Percentiles rank a stretch among this genome's conserved stretches.
These are phyloP conservation scores for Lycium ferocissimum DNA, from an alignment of 257 asterid genomes.

Conservation along the genomic window DNA sequence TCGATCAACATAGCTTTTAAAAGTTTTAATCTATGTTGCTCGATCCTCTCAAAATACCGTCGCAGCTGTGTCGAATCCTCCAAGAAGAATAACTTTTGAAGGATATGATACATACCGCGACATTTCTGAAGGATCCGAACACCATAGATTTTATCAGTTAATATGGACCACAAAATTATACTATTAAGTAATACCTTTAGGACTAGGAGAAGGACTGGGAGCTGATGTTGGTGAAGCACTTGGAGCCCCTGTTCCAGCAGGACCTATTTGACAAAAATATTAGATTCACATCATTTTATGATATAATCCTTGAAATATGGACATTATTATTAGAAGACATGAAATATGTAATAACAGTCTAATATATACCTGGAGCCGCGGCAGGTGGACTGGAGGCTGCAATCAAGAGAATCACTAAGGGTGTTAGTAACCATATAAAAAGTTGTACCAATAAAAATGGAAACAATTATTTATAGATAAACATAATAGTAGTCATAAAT, in stretches of 20 bases:
- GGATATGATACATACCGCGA: not conserved
- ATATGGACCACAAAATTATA: not conserved
- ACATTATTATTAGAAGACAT: not conserved
- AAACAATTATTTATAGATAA: not conserved
- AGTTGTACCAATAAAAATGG: not conserved
- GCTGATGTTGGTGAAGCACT: slow-evolving; percentile 37
- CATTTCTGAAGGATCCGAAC: not conserved
- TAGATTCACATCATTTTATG: not conserved
- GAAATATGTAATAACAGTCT: not conserved
- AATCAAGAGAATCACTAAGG: not conserved
- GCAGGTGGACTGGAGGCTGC: slow-evolving; percentile 43
- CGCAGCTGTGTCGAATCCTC: not conserved
- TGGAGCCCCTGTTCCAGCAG: slow-evolving; percentile 36
- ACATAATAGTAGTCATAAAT: not conserved
- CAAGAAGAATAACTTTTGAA: not conserved
- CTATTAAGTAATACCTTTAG: slow-evolving; percentile 36
- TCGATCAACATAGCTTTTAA: not conserved
- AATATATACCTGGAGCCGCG: slow-evolving; percentile 47
- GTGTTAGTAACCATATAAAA: not conserved
- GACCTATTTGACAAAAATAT: slow-evolving; percentile 30
- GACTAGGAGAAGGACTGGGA: slow-evolving; percentile 36
- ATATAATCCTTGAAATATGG: not conserved
- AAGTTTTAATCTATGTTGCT: not conserved
- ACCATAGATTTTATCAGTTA: not conserved
- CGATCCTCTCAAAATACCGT: not conserved